Percentiles rank a stretch among this genome's conserved stretches.
Conservation (phyloP, 305 asterid species). For the Withania somnifera region DNA sequence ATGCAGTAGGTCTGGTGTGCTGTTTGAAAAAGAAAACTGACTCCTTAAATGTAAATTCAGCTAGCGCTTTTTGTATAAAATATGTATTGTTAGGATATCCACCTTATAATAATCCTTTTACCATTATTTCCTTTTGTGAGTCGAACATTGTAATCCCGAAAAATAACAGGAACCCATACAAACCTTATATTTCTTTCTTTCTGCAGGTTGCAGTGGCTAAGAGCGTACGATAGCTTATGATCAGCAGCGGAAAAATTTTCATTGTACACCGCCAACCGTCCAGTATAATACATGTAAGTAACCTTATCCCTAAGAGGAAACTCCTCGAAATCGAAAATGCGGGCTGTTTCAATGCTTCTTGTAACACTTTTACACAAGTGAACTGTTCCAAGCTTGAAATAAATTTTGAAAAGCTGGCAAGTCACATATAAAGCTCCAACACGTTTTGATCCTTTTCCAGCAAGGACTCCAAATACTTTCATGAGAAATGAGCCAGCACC, state of each 20-base stretch:
- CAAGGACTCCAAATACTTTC: slow-evolving; percentile 95
- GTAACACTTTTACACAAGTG: slow-evolving; percentile 91
- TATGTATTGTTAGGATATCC: too few relatives aligned
- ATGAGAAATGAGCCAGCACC: slow-evolving; percentile 93
- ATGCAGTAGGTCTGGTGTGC: not conserved
- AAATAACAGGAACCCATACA: not conserved
- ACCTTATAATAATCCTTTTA: not conserved
- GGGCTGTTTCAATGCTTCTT: slow-evolving; percentile 90
- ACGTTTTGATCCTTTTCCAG: slow-evolving; percentile 91
- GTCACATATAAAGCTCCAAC: slow-evolving; percentile 92
- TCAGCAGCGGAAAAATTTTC: slow-evolving; percentile 92
- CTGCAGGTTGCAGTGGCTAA: slow-evolving; percentile 45
- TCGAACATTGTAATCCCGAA: not conserved
- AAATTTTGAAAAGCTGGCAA: slow-evolving; percentile 78
- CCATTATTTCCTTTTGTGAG: not conserved
- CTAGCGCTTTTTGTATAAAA: too few relatives aligned
- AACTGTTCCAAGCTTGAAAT: slow-evolving; percentile 94
- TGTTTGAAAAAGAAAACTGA: not conserved
- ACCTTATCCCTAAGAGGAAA: slow-evolving; percentile 91
- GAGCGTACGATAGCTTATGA: slow-evolving; percentile 83
- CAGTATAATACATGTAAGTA: slow-evolving; percentile 97
- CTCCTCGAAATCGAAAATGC: slow-evolving; percentile 89
- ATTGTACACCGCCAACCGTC: slow-evolving; percentile 91
- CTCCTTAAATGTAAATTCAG: not conserved
- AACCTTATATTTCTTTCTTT: slow-evolving; percentile 82